Conservation (phyloP, 2,329 filamentous ascomycete genomes). For the Fusarium decemcellulare region DNA sequence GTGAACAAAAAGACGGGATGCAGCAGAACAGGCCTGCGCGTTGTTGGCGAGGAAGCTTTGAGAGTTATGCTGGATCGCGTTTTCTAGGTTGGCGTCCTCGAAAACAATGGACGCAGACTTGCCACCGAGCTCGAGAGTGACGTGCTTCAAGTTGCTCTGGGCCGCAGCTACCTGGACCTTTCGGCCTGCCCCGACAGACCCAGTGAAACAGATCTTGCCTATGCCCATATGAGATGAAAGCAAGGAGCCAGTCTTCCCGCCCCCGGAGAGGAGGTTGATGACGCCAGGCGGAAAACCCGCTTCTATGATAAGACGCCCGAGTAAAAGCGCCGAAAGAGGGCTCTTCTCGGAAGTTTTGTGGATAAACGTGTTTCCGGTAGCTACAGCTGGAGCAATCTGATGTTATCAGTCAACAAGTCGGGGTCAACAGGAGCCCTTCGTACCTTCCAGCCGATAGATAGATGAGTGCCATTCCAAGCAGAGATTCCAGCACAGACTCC, state of each 20-base stretch:
- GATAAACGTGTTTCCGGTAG: neutral
- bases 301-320: neutral
- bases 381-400: neutral
- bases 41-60: conserved; percentile 75
- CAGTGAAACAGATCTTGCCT: conserved; percentile 77
- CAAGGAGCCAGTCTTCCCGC: neutral
- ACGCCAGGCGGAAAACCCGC: neutral
- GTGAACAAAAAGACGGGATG: conserved; percentile 79
- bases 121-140: conserved; percentile 81
- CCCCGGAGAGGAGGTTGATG: neutral
- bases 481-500: neutral
- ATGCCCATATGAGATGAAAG: neutral
- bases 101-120: conserved; percentile 77
- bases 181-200: conserved; percentile 75
- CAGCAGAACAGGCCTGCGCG: conserved; percentile 83
- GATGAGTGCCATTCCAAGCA: no score
- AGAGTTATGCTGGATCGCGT: conserved; percentile 61
- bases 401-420: neutral
- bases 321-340: neutral
- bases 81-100: conserved; percentile 74
- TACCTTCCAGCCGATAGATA: neutral
- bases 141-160: conserved; percentile 65
- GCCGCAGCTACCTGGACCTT: conserved; percentile 70
- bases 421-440: no score
- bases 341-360: neutral